Base-by-base conservation (phyloP, 2,329 filamentous ascomycete species). In the Hypoxylon sp. region DNA sequence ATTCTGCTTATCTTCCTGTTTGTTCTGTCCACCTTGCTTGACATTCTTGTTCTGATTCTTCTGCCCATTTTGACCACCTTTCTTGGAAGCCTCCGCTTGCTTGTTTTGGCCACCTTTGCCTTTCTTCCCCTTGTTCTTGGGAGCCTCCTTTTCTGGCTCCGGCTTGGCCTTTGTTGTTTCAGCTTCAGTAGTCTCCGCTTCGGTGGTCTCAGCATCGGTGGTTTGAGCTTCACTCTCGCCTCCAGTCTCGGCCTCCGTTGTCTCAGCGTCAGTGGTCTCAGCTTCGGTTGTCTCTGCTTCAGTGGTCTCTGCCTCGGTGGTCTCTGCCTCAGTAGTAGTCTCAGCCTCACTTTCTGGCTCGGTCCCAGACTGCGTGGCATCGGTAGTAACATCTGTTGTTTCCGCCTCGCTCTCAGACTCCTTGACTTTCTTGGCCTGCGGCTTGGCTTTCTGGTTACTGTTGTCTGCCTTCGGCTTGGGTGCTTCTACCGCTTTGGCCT, bases 141-240 rank as follows among this genome's bases (percentile, higher is more conserved):
- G 30, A 30, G 41, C 19, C 14, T 58, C 59, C 51, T 59, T 57
- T 52, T 72, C 63, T 14, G 68, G 63, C 32, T 69, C 63, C 6
- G 56, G 34, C 21, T 49, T 45, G 6, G 30, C 45, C 7, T 50
- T 49, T 9, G 36, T 59, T 14, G 60, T 55, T n/a, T 59, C 58
- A 13, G 34, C 36, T 14, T 60, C 52, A 11, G 51, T 52, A 10
- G 60, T 48, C 21, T 49, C 49, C 2, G 30, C 45, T 11, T 49
- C 52, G 13, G 36, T 53, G 10, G 60, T 55, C 21, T 59, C 58
- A 14, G 36, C 38, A 14, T 61, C 52, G 11, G 52, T 53, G 34
- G 64, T 64, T 17, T 70, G 65, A 5, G 59, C 57, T 13, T 60
- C 62, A n/a, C 63, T 62, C 25, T 73, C 69, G 2, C 53, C 25